Percentiles rank a stretch among this genome's conserved stretches.
Conservation (phyloP, 2,329 filamentous ascomycete genomes). For the Achaetomium macrosporum region DNA sequence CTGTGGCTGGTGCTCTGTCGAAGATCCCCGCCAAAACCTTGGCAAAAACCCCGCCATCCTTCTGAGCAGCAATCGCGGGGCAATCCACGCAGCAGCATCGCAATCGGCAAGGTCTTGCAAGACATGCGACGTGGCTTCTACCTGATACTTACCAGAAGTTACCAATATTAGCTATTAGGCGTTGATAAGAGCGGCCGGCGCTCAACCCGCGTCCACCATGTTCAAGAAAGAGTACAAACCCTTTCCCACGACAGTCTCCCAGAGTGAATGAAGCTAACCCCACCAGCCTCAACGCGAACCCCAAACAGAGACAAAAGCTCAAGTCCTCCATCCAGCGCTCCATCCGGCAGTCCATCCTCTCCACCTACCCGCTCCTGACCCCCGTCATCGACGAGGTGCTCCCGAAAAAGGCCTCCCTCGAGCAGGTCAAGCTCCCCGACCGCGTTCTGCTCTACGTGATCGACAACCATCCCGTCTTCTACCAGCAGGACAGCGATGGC, state of each 20-base stretch:
- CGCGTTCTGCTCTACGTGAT: constrained; percentile 84
- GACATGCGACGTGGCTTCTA: neutral
- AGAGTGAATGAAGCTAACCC: constrained; percentile 18
- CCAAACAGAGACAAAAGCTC: constrained; percentile 93
- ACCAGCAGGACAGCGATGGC: constrained; percentile 68
- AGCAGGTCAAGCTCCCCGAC: constrained; percentile 89
- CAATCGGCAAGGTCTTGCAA: neutral
- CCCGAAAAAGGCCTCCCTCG: constrained; percentile 88
- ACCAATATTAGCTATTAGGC: neutral
- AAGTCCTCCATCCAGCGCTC: constrained; percentile 91
- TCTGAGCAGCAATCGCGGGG: constrained; percentile 16
- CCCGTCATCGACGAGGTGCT: constrained; percentile 90
- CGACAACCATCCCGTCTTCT: constrained; percentile 76
- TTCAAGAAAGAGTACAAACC: constrained; percentile 79
- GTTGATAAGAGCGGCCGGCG: neutral
- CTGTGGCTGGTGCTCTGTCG: neutral
- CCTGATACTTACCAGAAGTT: neutral
- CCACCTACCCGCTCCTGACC: constrained; percentile 78
- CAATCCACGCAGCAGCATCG: neutral
- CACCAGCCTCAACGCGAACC: constrained; percentile 59
- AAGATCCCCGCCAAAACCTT: constrained; percentile 16
- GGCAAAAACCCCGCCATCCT: constrained; percentile 9
- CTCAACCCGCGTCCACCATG: constrained; percentile 49
- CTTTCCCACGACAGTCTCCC: neutral
- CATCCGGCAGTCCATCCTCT: constrained; percentile 74